Base-by-base conservation (phyloP, 1,139 yeast species). In the Zygoascus hellenicus region DNA sequence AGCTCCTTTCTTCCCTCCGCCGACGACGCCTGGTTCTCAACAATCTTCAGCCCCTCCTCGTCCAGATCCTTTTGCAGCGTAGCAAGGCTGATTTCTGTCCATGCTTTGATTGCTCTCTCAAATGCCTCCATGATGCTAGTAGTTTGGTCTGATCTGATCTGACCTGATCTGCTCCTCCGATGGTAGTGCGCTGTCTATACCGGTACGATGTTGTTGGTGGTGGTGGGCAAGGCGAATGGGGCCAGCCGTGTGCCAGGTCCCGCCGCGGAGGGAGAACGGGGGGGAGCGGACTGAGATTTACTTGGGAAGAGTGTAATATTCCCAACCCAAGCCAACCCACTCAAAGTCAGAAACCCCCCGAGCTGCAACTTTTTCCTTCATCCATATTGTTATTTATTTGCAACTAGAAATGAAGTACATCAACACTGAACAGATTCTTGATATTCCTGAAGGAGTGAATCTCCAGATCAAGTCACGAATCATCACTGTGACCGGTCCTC, bases 401-500 rank as follows among this genome's bases (percentile, higher is more conserved):
- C 30, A 14, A 15, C 13, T 51, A 54, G n/a, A 49, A 71, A 89
- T 89, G 97, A 89, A 87, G 81, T 87, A 81, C 90, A 77, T 92
- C 69, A 90, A 85, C 77, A 85, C 97, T 60, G 96, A 88, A 74
- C 97, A 92, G 80, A 69, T 75, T 69, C 79, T 94, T 69, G 87
- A 78, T 57, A 76, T 94, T 73, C 98, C 98, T 74, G 96, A 86
- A 75, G 96, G 86, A 66, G 98, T 94, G 60, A 78, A 83, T 66
- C 86, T 92, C 64, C 75, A 76, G 70, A 90, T 94, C 81, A 87
- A 89, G 75, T 81, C 98, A 73, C 88, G 98, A 80, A 66, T 70
- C 67, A 75, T 94, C 72, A 83, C 80, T 65, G 98, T 94, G 63
- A 80, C 84, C 65, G 99, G 99, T 65, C 98, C 99, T 79, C 90